Evolutionary conservation across 1,139 yeast genomes (phyloP).

Genomic region (Wickerhamiella pararugosa): DNA sequence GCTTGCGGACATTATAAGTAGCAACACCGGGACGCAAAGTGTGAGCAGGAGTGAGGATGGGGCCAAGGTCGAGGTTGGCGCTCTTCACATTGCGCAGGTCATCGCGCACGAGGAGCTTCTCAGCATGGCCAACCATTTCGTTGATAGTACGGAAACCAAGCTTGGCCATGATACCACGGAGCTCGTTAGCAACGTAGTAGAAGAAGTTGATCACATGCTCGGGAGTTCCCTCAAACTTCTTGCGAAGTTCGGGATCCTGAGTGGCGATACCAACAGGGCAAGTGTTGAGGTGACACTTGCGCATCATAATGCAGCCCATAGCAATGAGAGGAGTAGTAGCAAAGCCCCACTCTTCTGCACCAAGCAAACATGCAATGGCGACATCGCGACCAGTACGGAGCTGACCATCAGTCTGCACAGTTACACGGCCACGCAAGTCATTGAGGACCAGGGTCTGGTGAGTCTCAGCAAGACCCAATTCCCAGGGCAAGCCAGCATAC

Average conservation of each 20-base stretch:
- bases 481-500: constrained; percentile 98
- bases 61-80: constrained; percentile 79
- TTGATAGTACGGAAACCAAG: constrained; percentile 90
- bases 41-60: constrained; percentile 93
- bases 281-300: constrained; percentile 83
- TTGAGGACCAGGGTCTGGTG: constrained; percentile 94
- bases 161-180: constrained; percentile 83
- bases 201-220: constrained; percentile 97
- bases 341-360: constrained; percentile 98
- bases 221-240: constrained; percentile 90
- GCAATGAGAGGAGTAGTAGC: constrained; percentile 96
- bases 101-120: constrained; percentile 71
- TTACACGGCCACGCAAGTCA: constrained; percentile 88
- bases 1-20: constrained; percentile 82
- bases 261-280: constrained; percentile 99
- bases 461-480: constrained; percentile 92
- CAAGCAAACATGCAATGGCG: constrained; percentile 87
- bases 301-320: constrained; percentile 93
- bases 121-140: constrained; percentile 97
- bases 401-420: constrained; percentile 96
- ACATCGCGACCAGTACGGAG: constrained; percentile 91
- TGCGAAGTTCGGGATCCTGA: constrained; percentile 87
- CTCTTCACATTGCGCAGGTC: constrained; percentile 80
- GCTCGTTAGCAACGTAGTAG: constrained; percentile 85
- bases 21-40: constrained; percentile 96